These are phyloP conservation scores for Skeletonema potamos DNA, from an alignment of 108 stramenopile species.

Conservation along the genomic window DNA sequence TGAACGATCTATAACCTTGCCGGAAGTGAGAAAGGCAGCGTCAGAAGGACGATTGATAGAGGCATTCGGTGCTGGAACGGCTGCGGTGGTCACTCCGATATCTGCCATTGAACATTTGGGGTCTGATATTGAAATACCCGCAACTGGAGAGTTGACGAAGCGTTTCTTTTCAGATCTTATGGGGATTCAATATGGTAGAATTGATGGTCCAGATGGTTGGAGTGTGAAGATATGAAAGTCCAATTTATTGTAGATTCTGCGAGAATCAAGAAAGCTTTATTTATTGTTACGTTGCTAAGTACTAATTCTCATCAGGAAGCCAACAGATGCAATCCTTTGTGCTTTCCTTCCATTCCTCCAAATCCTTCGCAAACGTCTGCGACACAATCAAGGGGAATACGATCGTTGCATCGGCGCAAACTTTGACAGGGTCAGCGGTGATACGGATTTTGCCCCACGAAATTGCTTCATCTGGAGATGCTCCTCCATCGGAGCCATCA, in stretches of 20 bases:
- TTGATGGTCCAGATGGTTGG: constrained; percentile 68
- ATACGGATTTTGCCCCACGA: constrained; percentile 98
- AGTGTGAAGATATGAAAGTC: constrained; percentile 39
- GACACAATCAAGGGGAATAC: constrained; percentile 96
- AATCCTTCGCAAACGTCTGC: constrained; percentile 96
- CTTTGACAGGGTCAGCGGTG: constrained; percentile 94
- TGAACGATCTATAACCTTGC: constrained; percentile 81
- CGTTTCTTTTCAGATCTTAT: constrained; percentile 86
- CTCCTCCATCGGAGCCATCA: constrained; percentile 98
- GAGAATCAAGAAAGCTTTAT: no score
- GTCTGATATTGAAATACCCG: constrained; percentile 70
- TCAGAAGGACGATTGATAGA: constrained; percentile 84
- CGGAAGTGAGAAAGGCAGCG: constrained; percentile 78
- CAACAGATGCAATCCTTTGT: constrained; percentile 72
- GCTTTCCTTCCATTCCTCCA: constrained; percentile 77
- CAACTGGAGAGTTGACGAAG: constrained; percentile 80
- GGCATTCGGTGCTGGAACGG: constrained; percentile 96
- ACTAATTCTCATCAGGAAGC: constrained; percentile 46
- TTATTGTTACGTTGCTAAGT: background rate
- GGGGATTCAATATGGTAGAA: constrained; percentile 88
- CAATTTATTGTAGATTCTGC: no score
- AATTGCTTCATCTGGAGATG: constrained; percentile 96
- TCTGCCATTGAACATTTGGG: constrained; percentile 82
- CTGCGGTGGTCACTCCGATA: constrained; percentile 94
- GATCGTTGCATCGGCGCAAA: constrained; percentile 93